Evolutionary conservation across 257 asterid genomes (phyloP).

Genomic region (Lycium ferocissimum): DNA sequence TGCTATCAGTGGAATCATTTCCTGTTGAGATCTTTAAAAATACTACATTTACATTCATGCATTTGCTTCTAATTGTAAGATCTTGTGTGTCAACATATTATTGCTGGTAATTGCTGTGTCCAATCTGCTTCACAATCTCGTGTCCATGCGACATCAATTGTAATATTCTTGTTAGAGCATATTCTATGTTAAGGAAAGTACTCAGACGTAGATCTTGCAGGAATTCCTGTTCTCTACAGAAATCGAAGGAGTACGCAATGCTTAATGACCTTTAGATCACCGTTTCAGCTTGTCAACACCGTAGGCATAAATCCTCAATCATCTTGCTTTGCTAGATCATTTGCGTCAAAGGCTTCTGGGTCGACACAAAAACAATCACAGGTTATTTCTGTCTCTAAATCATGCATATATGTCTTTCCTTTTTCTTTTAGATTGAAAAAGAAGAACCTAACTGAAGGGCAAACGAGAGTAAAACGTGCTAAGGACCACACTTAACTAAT

Average conservation of each 20-base stretch:
- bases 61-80: constrained; percentile 13
- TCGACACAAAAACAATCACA: constrained; percentile 59
- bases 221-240: constrained; percentile 46
- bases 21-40: background rate
- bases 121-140: background rate
- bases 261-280: constrained; percentile 44
- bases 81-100: constrained; percentile 24
- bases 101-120: constrained; percentile 23
- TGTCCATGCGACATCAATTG: constrained; percentile 1
- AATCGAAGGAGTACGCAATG: constrained; percentile 42
- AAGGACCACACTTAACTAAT: constrained; percentile 16
- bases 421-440: background rate
- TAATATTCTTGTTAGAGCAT: background rate
- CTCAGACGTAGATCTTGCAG: constrained; percentile 48
- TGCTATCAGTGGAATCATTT: no score
- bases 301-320: constrained; percentile 39
- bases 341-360: constrained; percentile 67
- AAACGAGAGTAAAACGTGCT: background rate
- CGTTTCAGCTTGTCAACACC: constrained; percentile 52
- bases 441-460: background rate
- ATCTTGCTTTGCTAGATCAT: constrained; percentile 56
- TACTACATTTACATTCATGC: background rate
- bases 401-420: background rate
- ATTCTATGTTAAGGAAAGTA: constrained; percentile 1
- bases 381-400: constrained; percentile 51